Conservation (phyloP, 2,329 filamentous ascomycete species). For the Colletotrichum sp. region DNA sequence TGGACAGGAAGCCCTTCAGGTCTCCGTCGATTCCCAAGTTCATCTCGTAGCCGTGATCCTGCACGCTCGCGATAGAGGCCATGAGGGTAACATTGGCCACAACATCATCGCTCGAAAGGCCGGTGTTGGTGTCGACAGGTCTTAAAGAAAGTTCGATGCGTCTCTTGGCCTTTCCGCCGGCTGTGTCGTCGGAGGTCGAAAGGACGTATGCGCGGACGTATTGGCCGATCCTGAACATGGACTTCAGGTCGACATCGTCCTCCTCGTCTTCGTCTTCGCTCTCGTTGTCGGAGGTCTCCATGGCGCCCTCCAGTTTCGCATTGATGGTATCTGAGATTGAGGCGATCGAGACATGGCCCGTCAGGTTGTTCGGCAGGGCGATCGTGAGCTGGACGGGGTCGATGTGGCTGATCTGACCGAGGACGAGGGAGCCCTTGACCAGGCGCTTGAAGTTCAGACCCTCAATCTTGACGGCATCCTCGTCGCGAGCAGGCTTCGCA, state of each 20-base stretch:
- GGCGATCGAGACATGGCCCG: slow-evolving; percentile 89
- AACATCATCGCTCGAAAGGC: slow-evolving; percentile 74
- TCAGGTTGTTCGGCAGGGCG: slow-evolving; percentile 90
- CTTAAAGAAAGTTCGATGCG: slow-evolving; percentile 88
- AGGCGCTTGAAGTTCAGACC: slow-evolving; percentile 91
- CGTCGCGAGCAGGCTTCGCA: slow-evolving; percentile 53
- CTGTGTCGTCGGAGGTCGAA: slow-evolving; percentile 74
- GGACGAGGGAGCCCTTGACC: slow-evolving; percentile 82
- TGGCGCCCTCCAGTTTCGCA: slow-evolving; percentile 73
- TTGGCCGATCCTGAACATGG: slow-evolving; percentile 83
- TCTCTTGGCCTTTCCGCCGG: slow-evolving; percentile 70
- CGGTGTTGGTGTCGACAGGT: slow-evolving; percentile 78
- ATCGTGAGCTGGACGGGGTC: slow-evolving; percentile 80
- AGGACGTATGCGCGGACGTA: slow-evolving; percentile 86
- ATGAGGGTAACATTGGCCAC: slow-evolving; percentile 81
- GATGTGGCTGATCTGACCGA: slow-evolving; percentile 86
- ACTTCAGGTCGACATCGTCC: slow-evolving; percentile 70
- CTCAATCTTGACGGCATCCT: slow-evolving; percentile 75
- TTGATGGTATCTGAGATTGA: slow-evolving; percentile 85
- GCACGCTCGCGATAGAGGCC: slow-evolving; percentile 87
- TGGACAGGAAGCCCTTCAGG: slow-evolving; percentile 83
- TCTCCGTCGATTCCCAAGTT: slow-evolving; percentile 76
- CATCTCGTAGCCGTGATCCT: slow-evolving; percentile 96
- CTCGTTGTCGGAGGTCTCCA: slow-evolving; percentile 56
- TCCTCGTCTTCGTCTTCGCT: slow-evolving; percentile 59